Evolutionary conservation across 371 early-diverging fungal genomes (phyloP).

Genomic region (Mortierella sp.): DNA sequence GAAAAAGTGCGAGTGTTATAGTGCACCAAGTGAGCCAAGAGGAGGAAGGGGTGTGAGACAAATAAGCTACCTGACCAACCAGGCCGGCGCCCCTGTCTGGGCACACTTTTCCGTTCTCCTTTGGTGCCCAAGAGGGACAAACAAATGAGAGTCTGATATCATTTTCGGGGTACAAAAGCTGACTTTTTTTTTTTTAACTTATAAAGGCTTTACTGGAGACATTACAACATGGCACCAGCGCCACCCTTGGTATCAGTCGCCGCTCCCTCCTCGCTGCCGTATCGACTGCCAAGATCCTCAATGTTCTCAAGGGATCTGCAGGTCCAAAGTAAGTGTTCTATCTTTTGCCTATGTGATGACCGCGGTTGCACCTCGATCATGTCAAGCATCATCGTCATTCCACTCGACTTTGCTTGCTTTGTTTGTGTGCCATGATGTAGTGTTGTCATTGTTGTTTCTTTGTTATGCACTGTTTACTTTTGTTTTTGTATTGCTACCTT

Average conservation of each 20-base stretch:
- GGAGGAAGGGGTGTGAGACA: conserved; percentile 3
- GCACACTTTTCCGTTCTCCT: not conserved
- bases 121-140: not conserved
- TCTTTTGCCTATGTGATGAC: not conserved
- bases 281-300: conserved; percentile 68
- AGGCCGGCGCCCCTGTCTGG: not conserved
- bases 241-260: conserved; percentile 70
- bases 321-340: conserved; percentile 38
- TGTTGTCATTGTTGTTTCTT: too few species aligned
- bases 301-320: conserved; percentile 59
- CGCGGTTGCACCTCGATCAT: not conserved
- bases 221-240: conserved; percentile 70
- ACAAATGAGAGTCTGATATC: not conserved
- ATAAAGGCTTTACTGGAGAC: conserved; percentile 71
- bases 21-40: not conserved
- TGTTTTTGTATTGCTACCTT: not conserved
- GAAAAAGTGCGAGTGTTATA: not conserved
- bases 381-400: not conserved
- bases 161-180: not conserved
- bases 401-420: not conserved
- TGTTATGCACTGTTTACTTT: not conserved
- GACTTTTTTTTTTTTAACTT: conserved; percentile 45
- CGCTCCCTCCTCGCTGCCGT: conserved; percentile 70
- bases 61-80: conserved; percentile 4
- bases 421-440: not conserved